Base-by-base conservation (phyloP, 805 yeast species). In the Danielia reshetovae region DNA sequence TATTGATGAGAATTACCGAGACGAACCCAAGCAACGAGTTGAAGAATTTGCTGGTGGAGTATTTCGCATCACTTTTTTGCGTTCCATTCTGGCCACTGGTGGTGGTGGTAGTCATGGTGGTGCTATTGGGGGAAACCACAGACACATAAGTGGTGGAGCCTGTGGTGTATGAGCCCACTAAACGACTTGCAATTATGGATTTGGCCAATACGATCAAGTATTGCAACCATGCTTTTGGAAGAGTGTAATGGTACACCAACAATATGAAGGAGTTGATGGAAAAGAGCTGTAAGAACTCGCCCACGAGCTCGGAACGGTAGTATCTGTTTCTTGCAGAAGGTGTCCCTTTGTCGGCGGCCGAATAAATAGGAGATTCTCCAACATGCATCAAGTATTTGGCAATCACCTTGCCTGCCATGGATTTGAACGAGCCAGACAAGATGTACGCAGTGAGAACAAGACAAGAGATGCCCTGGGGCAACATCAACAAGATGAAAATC, bases 181-280 rank as follows among this genome's bases (percentile, higher is more conserved):
- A 42, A 21, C 56, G 54, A 22, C 55, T 49, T 3, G 65, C 55
- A 10, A 59, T 40, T n/a, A 59, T 55, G 13, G 59, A 50, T 29
- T 57, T 55, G 17, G 64, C 58, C 34, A 59, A 44, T 6, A 57
- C 43, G 4, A 49, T 46, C 31, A 59, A 38, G 43, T 56, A 57
- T 19, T 45, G 44, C 23, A 45, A 39, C 48, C 53, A 53, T 11
- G 43, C 38, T 24, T 43, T 38, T 21, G 45, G 50, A 18, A 46
- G 30, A 6, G 54, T 35, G 35, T 45, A 42, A 27, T 48, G 49
- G 29, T 59, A 49, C 7, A 46, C 29, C 29, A 52, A 40, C 32
- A 56, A 48, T 15, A 62, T 36, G 15, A 53, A 31, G 7, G 55
- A 39, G 36, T 57, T 59, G 27, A 57, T 39, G 13, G 54, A 35